Conservation (phyloP, 345 rosid genomes). For the Populus euphratica region DNA sequence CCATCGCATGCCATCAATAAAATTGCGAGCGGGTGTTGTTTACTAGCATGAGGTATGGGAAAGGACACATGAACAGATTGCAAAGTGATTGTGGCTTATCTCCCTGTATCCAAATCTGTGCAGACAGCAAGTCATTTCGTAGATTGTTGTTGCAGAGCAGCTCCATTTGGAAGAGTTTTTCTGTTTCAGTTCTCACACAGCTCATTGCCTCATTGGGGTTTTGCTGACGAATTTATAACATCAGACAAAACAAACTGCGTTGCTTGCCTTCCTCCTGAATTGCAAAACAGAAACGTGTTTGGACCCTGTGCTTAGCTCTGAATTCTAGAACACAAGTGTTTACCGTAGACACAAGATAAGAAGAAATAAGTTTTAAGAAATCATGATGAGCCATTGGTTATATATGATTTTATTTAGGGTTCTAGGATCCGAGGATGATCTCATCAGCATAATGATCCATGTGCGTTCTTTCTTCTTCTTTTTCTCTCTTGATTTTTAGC, state of each 20-base stretch:
- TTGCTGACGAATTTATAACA: background rate
- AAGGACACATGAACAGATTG: background rate
- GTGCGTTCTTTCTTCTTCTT: no score
- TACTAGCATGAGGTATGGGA: background rate
- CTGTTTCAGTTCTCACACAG: background rate
- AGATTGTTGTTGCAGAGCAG: background rate
- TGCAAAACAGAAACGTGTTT: background rate
- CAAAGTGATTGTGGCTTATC: background rate
- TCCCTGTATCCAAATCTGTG: background rate
- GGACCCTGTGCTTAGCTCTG: no score
- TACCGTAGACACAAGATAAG: no score
- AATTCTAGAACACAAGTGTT: no score
- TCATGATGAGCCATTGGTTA: no score
- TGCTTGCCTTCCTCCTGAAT: background rate
- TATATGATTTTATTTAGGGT: no score
- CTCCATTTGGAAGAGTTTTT: background rate
- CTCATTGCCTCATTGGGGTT: no score
- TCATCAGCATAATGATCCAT: no score
- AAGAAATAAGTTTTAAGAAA: no score
- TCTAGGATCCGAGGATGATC: no score
- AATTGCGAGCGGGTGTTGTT: background rate
- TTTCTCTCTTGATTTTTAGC: no score
- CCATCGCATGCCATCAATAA: constrained; percentile 37
- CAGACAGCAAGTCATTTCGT: background rate
- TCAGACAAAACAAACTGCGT: background rate